phyloP scores from a whole-genome alignment of 2,329 filamentous ascomycete genomes.

The Sporothrix euskadiensis region DNA sequence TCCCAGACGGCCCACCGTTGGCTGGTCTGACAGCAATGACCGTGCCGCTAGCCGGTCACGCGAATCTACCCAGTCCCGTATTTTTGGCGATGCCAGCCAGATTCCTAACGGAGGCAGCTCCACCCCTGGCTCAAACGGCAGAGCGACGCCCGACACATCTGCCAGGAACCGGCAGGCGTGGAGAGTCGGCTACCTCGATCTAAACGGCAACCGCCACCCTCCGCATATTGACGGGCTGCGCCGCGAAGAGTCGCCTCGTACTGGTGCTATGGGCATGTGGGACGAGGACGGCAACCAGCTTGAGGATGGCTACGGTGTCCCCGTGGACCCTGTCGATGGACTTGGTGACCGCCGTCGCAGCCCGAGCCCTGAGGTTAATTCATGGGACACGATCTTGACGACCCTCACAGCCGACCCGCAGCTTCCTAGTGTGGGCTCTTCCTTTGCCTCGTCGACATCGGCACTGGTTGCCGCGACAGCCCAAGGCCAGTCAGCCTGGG shows the following conservation, averaged over 20 bases:
- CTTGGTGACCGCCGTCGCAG: conserved; percentile 84
- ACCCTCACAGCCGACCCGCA: conserved; percentile 81
- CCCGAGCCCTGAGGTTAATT: conserved; percentile 68
- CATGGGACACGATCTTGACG: conserved; percentile 78
- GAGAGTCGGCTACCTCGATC: conserved; percentile 23
- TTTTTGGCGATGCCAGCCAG: conserved; percentile 25
- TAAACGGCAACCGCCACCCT: conserved; percentile 18
- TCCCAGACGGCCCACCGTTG: conserved; percentile 20
- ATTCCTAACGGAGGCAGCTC: conserved; percentile 2
- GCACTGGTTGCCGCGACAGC: conserved; percentile 43
- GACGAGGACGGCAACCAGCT: conserved; percentile 12
- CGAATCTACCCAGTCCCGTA: conserved; percentile 23
- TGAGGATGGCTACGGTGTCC: conserved; percentile 10
- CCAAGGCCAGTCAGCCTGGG: not conserved
- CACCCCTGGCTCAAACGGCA: not conserved
- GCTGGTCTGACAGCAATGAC: conserved; percentile 26
- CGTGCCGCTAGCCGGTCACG: not conserved
- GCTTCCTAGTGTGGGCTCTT: conserved; percentile 76
- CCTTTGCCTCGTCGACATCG: conserved; percentile 70
- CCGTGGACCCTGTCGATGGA: conserved; percentile 57
- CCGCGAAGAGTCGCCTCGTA: not conserved
- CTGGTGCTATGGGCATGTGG: not conserved
- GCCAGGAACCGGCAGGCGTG: conserved; percentile 10
- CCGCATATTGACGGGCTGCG: not conserved
- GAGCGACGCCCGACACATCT: not conserved